Evolutionary conservation across 1,284 basidiomycete species (phyloP).

Genomic region (Rhodofomes roseus): DNA sequence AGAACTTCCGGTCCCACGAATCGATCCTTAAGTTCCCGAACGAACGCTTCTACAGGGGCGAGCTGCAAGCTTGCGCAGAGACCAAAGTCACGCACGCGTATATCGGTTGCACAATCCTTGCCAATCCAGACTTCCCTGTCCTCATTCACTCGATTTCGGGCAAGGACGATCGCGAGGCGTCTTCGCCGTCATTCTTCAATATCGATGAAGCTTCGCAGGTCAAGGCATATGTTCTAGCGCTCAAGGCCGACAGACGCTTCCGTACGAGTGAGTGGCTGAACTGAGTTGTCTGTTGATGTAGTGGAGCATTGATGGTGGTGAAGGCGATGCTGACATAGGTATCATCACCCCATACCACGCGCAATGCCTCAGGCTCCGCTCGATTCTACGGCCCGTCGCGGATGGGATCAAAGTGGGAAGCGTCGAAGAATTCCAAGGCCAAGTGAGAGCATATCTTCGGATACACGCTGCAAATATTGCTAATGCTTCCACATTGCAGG

Average conservation of each 20-base stretch:
- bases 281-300: neutral
- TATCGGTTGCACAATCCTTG: slow-evolving; percentile 27
- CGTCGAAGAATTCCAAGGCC: slow-evolving; percentile 67
- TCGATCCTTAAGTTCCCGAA: slow-evolving; percentile 55
- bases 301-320: neutral
- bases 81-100: slow-evolving; percentile 19
- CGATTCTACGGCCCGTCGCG: slow-evolving; percentile 22
- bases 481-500: slow-evolving; percentile 31
- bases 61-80: slow-evolving; percentile 46
- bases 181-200: slow-evolving; percentile 67
- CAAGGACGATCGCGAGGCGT: slow-evolving; percentile 57
- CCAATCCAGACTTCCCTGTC: slow-evolving; percentile 48
- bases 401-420: slow-evolving; percentile 55
- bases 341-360: slow-evolving; percentile 62
- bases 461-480: neutral
- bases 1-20: slow-evolving; percentile 58
- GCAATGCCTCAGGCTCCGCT: slow-evolving; percentile 48
- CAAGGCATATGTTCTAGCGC: slow-evolving; percentile 41
- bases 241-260: slow-evolving; percentile 29
- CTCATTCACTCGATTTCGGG: slow-evolving; percentile 57
- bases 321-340: slow-evolving; percentile 48
- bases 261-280: slow-evolving; percentile 34
- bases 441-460: slow-evolving; percentile 33
- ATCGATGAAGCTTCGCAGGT: slow-evolving; percentile 52
- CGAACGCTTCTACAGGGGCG: slow-evolving; percentile 50